These are phyloP conservation scores for Colletotrichum orchidophilum DNA, from an alignment of 2,329 filamentous ascomycete genomes.

Conservation along the genomic window DNA sequence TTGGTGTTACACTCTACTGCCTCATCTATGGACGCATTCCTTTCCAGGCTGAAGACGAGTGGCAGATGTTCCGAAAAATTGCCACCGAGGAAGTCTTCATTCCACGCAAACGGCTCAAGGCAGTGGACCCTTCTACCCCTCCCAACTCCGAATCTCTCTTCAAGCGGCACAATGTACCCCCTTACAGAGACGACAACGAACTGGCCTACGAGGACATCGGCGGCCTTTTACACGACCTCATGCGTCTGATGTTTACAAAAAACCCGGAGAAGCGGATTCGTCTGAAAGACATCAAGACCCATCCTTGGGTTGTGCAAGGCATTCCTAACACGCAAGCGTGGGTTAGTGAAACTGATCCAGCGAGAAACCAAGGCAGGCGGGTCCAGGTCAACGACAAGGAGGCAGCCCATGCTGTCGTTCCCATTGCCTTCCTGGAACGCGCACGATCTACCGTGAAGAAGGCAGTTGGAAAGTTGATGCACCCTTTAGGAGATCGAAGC, in stretches of 20 bases:
- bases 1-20: constrained; percentile 95
- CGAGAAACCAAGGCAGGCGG: constrained; percentile 78
- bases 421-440: constrained; percentile 86
- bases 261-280: constrained; percentile 90
- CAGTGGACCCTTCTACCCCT: constrained; percentile 70
- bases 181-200: constrained; percentile 80
- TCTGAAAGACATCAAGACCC: constrained; percentile 90
- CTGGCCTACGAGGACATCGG: constrained; percentile 88
- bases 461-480: constrained; percentile 70
- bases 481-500: constrained; percentile 64
- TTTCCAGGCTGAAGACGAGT: constrained; percentile 91
- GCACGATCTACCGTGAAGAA: constrained; percentile 82
- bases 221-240: constrained; percentile 79
- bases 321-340: constrained; percentile 79
- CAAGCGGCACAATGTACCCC: constrained; percentile 67
- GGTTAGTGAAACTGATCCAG: constrained; percentile 95
- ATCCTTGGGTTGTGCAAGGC: constrained; percentile 88
- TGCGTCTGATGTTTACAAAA: constrained; percentile 84
- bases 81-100: constrained; percentile 94
- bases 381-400: constrained; percentile 94
- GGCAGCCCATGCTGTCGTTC: constrained; percentile 88
- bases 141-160: constrained; percentile 64
- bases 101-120: constrained; percentile 81
- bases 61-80: constrained; percentile 90
- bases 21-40: constrained; percentile 94